Base-by-base conservation (phyloP, 2,329 filamentous ascomycete species). In the Fusarium keratoplasticum region DNA sequence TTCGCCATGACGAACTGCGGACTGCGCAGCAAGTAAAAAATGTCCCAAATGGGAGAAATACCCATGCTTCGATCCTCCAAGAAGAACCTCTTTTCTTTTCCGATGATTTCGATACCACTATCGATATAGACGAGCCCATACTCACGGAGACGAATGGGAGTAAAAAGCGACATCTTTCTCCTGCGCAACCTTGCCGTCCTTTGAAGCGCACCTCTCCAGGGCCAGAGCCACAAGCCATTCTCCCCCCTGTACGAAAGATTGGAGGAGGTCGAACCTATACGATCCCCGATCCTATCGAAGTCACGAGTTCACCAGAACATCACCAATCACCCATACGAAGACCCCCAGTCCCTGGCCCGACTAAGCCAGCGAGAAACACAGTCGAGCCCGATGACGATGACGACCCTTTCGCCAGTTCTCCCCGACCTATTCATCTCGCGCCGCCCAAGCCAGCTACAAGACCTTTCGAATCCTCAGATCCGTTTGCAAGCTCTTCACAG, bases 71-170 rank as follows among this genome's bases (percentile, higher is more conserved):
- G 29, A 29, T 64, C 6, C 18, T 70, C 1, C 67, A 66, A 1
- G 57, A 70, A 22, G 72, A 71, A 14, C 63, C 61, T 52, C 29
- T 73, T 4, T 73, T 79, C 35, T 64, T 79, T n/a, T 79, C 77
- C 10, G 77, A 79, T 25, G 85, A 87, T 50, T 86, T 85, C 58
- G 84, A 87, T 47, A 81, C 80, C 9, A 85, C 82, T 1, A 78
- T 82, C 6, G 81, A 84, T 10, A 67, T 85, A 2, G 81, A 83
- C 9, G 80, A 81, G 9, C 74, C 64, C 69, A 78, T 57, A 61
- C 44, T 71, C 58, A 47, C 36, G 7, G 74, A 78, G 11, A 29
- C 67, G 4, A 66, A 73, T 5, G 78, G 78, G 6, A 77, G 77
- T 6, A 82, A 81, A 55, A 84, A 78, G 64, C 74, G 79, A 14